phyloP scores from a whole-genome alignment of 2,329 filamentous ascomycete species.

The Sclerotinia subarctica region DNA sequence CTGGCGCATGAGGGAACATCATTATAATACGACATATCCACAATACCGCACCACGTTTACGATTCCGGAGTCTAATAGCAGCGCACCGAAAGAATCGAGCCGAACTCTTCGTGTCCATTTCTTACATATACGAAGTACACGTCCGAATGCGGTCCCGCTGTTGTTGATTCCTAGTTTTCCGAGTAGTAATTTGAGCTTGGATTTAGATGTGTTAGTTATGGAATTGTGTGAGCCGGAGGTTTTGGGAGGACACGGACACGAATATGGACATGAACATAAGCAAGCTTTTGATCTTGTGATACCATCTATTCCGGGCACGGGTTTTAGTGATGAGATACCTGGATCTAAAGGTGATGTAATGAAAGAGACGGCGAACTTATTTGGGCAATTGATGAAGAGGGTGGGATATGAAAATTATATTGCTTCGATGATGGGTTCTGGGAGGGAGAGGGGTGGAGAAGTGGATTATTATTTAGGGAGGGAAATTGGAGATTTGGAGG shows the following conservation, averaged over 20 bases:
- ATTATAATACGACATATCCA: slow-evolving; percentile 56
- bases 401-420: slow-evolving; percentile 59
- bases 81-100: slow-evolving; percentile 1
- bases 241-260: background rate
- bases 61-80: background rate
- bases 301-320: slow-evolving; percentile 62
- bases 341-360: slow-evolving; percentile 35
- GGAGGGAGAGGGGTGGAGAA: slow-evolving; percentile 45
- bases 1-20: slow-evolving; percentile 58
- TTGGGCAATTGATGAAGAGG: slow-evolving; percentile 58
- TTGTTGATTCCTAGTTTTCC: slow-evolving; percentile 65
- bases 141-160: slow-evolving; percentile 56
- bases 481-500: slow-evolving; percentile 49
- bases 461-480: slow-evolving; percentile 53
- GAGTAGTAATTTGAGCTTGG: slow-evolving; percentile 58
- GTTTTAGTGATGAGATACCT: slow-evolving; percentile 61
- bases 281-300: slow-evolving; percentile 65
- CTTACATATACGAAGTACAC: slow-evolving; percentile 56
- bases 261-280: background rate
- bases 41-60: slow-evolving; percentile 56
- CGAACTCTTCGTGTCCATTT: slow-evolving; percentile 58
- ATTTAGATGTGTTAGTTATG: background rate
- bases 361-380: slow-evolving; percentile 54
- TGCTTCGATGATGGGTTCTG: slow-evolving; percentile 52
- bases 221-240: slow-evolving; percentile 13